phyloP scores from a whole-genome alignment of 495 filamentous ascomycete genomes.

The Aspergillus biplanus region DNA sequence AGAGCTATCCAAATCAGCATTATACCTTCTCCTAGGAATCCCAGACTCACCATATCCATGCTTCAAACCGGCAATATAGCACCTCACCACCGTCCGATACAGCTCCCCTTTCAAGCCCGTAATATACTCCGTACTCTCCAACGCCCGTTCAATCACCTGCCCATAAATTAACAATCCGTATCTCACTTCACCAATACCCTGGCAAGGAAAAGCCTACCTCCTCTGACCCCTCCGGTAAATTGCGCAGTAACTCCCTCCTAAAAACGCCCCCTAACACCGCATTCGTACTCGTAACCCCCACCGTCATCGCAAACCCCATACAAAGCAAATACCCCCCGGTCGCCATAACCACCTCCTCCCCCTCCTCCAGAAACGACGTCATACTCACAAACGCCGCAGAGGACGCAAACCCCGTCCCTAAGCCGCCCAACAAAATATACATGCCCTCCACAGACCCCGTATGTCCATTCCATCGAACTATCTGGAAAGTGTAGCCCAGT shows the following conservation, averaged over 20 bases:
- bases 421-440: conserved; percentile 62
- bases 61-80: too few relatives aligned
- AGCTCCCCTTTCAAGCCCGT: too few relatives aligned
- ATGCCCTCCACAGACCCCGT: conserved; percentile 63
- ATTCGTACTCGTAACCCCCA: conserved; percentile 55
- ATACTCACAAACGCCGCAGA: conserved; percentile 61
- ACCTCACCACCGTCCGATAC: too few relatives aligned
- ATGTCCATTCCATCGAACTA: conserved; percentile 64
- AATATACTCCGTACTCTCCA: too few relatives aligned
- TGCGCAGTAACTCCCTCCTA: conserved; percentile 30
- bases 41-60: too few relatives aligned
- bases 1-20: too few relatives aligned
- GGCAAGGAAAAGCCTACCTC: background rate
- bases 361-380: conserved; percentile 54
- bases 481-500: conserved; percentile 56
- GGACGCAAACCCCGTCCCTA: conserved; percentile 58
- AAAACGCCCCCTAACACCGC: conserved; percentile 43
- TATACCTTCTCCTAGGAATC: too few relatives aligned
- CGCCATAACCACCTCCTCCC: conserved; percentile 57
- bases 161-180: too few relatives aligned
- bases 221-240: conserved; percentile 31
- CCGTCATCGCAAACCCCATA: conserved; percentile 52
- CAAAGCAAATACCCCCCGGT: conserved; percentile 57
- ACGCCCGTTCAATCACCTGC: too few relatives aligned
- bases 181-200: too few relatives aligned